These are phyloP conservation scores for Boechera divaricarpa DNA, from an alignment of 345 rosid species.

Conservation along the genomic window DNA sequence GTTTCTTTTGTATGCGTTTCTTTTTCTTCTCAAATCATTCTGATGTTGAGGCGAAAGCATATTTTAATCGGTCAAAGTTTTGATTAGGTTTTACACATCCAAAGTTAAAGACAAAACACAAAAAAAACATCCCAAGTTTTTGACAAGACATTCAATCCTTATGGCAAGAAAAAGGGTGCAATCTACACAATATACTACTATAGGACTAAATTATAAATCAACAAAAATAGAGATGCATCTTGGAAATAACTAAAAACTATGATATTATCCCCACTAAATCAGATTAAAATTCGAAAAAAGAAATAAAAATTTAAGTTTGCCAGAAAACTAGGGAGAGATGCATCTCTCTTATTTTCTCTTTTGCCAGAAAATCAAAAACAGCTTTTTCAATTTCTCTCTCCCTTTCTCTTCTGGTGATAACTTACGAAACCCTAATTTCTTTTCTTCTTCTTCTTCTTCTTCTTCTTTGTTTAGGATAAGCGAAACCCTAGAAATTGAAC, in stretches of 20 bases:
- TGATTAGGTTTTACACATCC: neutral
- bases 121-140: neutral
- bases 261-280: neutral
- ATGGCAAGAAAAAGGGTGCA: neutral
- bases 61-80: too few species aligned
- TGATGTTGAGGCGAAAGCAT: too few species aligned
- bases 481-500: neutral
- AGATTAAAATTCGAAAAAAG: neutral
- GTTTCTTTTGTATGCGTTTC: too few species aligned
- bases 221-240: neutral
- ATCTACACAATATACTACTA: neutral
- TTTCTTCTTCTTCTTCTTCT: neutral
- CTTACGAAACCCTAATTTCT: constrained; percentile 33
- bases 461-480: neutral
- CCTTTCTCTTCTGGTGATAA: constrained; percentile 27
- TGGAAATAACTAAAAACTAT: neutral
- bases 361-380: constrained; percentile 20
- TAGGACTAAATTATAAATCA: neutral
- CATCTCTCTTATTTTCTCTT: neutral
- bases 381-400: constrained; percentile 27
- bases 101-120: neutral
- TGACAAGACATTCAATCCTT: neutral
- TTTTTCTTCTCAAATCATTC: too few species aligned
- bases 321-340: neutral
- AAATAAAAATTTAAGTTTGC: neutral